Percentiles rank a stretch among this genome's conserved stretches.
These are phyloP conservation scores for Smallanthus sonchifolius DNA, from an alignment of 129 eudicot genomes.

Conservation along the genomic window DNA sequence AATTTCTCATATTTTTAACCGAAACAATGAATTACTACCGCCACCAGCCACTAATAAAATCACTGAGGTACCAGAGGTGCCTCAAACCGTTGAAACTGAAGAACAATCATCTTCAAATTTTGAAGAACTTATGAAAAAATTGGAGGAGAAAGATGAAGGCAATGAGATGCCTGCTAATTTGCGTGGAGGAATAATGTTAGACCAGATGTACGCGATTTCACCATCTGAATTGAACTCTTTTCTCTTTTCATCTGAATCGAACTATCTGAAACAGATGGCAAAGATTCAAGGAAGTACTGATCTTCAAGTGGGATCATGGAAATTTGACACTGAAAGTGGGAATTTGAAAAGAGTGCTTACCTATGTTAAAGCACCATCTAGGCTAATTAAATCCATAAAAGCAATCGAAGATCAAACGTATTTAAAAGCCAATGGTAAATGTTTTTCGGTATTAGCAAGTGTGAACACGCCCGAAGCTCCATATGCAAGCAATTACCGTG, in stretches of 20 bases:
- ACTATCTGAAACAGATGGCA: slow-evolving; percentile 43
- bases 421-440: slow-evolving; percentile 72
- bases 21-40: slow-evolving; percentile 43
- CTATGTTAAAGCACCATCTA: slow-evolving; percentile 66
- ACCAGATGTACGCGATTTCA: slow-evolving; percentile 53
- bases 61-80: slow-evolving; percentile 35
- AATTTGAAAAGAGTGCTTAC: slow-evolving; percentile 59
- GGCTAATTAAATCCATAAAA: slow-evolving; percentile 70
- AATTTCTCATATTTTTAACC: slow-evolving; percentile 63
- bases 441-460: slow-evolving; percentile 52
- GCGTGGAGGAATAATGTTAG: slow-evolving; percentile 67
- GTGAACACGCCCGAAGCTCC: slow-evolving; percentile 98
- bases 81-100: slow-evolving; percentile 49
- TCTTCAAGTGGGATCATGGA: slow-evolving; percentile 84
- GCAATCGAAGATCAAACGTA: slow-evolving; percentile 85
- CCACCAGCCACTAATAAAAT: slow-evolving; percentile 26
- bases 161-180: slow-evolving; percentile 62
- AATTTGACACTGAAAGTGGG: slow-evolving; percentile 47
- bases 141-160: slow-evolving; percentile 62
- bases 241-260: slow-evolving; percentile 72
- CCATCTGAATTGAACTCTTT: slow-evolving; percentile 69
- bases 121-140: slow-evolving; percentile 55
- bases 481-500: slow-evolving; percentile 66
- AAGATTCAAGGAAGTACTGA: slow-evolving; percentile 76
- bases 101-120: slow-evolving; percentile 45